These are phyloP conservation scores for Xylariaceae sp. DNA, from an alignment of 2,329 filamentous ascomycete genomes.

Conservation along the genomic window DNA sequence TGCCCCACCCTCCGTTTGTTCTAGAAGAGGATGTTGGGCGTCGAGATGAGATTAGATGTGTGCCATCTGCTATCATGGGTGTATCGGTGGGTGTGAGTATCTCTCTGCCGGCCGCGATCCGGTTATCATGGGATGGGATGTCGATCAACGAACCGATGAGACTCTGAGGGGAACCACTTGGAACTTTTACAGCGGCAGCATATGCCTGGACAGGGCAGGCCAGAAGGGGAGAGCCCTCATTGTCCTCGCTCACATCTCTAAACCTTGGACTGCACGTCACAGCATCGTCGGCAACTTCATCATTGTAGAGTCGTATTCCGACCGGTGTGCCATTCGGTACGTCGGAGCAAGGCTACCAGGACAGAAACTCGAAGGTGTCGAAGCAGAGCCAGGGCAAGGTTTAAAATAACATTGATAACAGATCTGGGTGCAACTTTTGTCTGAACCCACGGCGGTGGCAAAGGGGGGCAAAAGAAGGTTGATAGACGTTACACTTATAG, in stretches of 20 bases:
- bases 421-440: not conserved
- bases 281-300: not conserved
- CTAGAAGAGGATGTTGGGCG: conserved; percentile 14
- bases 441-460: conserved; percentile 13
- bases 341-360: conserved; percentile 22
- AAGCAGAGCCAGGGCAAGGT: conserved; percentile 7
- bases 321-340: conserved; percentile 20
- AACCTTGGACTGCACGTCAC: conserved; percentile 10
- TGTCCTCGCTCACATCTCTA: conserved; percentile 7
- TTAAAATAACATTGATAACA: conserved; percentile 14
- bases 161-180: conserved; percentile 10
- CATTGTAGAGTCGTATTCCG: conserved; percentile 22
- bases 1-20: conserved; percentile 1
- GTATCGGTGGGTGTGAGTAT: not conserved
- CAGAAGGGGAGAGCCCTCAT: conserved; percentile 12
- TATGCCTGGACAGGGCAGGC: conserved; percentile 26
- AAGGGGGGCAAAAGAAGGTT: conserved; percentile 5
- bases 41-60: conserved; percentile 2
- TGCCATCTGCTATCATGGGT: conserved; percentile 17
- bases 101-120: conserved; percentile 13
- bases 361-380: conserved; percentile 5
- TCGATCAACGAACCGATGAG: conserved; percentile 22
- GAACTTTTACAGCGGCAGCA: conserved; percentile 16
- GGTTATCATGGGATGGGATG: conserved; percentile 16
- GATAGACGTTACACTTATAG: conserved; percentile 18